Evolutionary conservation across 208 protist species (phyloP), one percentile per base, ranked within the genome.

Genomic region (Cochliopodium minus): DNA sequence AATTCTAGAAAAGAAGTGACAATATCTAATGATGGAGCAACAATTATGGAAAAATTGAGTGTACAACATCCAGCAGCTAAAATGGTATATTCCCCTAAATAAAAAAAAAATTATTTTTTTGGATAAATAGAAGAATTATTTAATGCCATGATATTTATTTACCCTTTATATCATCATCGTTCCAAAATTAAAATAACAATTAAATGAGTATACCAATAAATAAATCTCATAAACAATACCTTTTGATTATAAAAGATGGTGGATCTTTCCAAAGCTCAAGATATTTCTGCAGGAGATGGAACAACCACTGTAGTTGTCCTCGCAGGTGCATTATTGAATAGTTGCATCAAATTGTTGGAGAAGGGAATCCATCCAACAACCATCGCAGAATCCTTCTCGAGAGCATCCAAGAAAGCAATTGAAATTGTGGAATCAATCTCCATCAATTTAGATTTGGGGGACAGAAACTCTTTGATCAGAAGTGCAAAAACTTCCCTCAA

Each of bases 1-100:
- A 61, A 82, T 52, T 62, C 64, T 22, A 80, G 74, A 45, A 87
- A 83, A 48, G 91, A 95, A 65, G 88, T 96, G 26, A 76, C 94
- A 40, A 97, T 99, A 74, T 97, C 89, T 26, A 99, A 99, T 76
- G 96, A 99, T 78, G 96, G 96, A 26, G 96, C 96, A 15, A 99
- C 96, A 15, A 98, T 99, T 65, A 70, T 99, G 22, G 77, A 89
- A 40, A 74, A 92, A 42, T 80, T 99, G 47, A 70, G 94, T 56
- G 83, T 97, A 28, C 71, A 72, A 23, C 94, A 99, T 76, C 94
- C 94, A 49, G 86, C 85, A 50, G 91, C 93, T 20, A 95, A 94
- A 71, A 98, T 98, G 89, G 43, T 42, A 34, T 58, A 1, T 59
- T 55, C n/a, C n/a, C n/a, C n/a, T n/a, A n/a, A n/a, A n/a, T n/a